Percentiles rank a stretch among this genome's conserved stretches.
These are phyloP conservation scores for Barnettozyma hawaiiensis DNA, from an alignment of 1,139 yeast species.

Conservation along the genomic window DNA sequence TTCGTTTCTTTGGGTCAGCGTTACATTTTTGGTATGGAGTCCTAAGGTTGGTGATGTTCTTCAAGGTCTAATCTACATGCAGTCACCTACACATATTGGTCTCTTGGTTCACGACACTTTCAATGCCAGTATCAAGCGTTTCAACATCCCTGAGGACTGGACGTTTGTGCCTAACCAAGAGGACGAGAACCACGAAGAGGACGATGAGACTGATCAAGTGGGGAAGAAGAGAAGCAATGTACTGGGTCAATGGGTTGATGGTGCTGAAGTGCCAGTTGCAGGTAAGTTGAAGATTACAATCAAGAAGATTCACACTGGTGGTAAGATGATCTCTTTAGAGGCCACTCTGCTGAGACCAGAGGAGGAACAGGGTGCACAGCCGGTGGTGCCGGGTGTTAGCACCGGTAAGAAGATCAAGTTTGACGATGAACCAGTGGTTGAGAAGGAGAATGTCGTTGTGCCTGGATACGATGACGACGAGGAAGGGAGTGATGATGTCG, in stretches of 20 bases:
- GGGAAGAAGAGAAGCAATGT: constrained; percentile 33
- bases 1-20: constrained; percentile 79
- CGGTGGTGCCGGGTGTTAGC: constrained; percentile 33
- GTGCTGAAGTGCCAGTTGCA: constrained; percentile 62
- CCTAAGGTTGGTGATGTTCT: constrained; percentile 79
- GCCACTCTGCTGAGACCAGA: constrained; percentile 58
- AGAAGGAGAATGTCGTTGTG: constrained; percentile 7
- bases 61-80: constrained; percentile 87
- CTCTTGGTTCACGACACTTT: constrained; percentile 86
- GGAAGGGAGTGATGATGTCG: constrained; percentile 26
- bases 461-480: constrained; percentile 22
- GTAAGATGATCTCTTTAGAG: constrained; percentile 77
- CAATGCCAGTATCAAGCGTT: constrained; percentile 86
- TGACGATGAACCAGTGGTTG: constrained; percentile 30
- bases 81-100: constrained; percentile 93
- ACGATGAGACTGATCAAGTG: constrained; percentile 23
- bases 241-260: constrained; percentile 84
- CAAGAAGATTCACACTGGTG: constrained; percentile 67
- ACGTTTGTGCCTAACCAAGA: constrained; percentile 67
- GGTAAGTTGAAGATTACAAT: constrained; percentile 76
- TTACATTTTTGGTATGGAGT: constrained; percentile 83
- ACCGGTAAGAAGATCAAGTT: constrained; percentile 32
- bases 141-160: constrained; percentile 81
- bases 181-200: constrained; percentile 29
- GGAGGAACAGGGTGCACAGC: constrained; percentile 30